These are phyloP conservation scores for Annona squamosa DNA, from an alignment of 164 flowering plant genomes.

Conservation along the genomic window DNA sequence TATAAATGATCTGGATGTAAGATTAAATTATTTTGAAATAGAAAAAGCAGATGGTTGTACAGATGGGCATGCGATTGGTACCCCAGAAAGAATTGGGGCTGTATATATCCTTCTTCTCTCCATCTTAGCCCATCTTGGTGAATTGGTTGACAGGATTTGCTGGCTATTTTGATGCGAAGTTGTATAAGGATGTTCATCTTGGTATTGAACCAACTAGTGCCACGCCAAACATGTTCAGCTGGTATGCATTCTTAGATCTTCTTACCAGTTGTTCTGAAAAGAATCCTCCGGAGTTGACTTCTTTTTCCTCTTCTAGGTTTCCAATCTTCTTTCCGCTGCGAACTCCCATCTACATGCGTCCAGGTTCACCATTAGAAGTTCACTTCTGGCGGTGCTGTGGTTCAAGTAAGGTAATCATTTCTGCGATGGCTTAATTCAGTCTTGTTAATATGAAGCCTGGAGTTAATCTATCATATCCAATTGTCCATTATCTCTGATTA, in stretches of 20 bases:
- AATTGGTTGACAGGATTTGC: constrained; percentile 65
- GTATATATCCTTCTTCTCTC: background rate
- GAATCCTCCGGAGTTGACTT: background rate
- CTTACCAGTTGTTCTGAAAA: background rate
- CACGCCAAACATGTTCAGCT: constrained; percentile 98
- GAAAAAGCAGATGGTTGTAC: no score
- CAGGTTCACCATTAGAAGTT: constrained; percentile 62
- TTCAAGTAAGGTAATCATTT: constrained; percentile 57
- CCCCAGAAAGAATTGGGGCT: background rate
- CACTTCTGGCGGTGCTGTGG: constrained; percentile 96
- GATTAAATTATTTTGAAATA: no score
- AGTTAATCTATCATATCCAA: background rate
- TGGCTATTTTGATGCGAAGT: constrained; percentile 92
- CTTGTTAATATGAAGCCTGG: background rate
- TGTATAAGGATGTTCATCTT: constrained; percentile 96
- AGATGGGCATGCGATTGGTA: no score
- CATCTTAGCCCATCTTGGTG: background rate
- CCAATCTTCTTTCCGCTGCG: constrained; percentile 89
- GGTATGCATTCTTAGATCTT: constrained; percentile 39
- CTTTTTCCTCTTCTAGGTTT: constrained; percentile 49
- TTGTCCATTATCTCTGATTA: background rate
- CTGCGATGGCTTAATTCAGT: background rate
- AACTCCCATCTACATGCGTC: constrained; percentile 51
- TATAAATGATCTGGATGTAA: no score
- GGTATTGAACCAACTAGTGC: constrained; percentile 91